Evolutionary conservation across 2,329 filamentous ascomycete species (phyloP).

Genomic region (Drechslerella stenobrocha): DNA sequence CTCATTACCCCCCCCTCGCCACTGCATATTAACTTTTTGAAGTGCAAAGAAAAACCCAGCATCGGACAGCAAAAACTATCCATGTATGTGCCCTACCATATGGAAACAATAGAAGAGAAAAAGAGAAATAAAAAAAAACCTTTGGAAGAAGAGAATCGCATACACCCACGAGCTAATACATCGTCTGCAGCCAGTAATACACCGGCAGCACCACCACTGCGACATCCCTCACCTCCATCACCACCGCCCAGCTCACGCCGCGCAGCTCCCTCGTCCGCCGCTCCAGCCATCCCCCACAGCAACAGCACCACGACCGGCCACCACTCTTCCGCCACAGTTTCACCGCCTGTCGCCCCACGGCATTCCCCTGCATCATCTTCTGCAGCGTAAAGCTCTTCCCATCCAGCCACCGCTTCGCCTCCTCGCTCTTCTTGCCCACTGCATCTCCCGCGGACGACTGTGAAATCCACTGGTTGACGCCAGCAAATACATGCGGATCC

Average conservation of each 20-base stretch:
- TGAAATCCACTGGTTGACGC: conserved; percentile 40
- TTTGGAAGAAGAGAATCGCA: background rate
- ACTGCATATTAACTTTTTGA: no score
- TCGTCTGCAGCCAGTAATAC: conserved; percentile 39
- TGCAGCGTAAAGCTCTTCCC: conserved; percentile 45
- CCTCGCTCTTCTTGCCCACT: conserved; percentile 31
- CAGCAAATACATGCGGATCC: conserved; percentile 24
- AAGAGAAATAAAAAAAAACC: background rate
- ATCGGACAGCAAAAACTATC: no score
- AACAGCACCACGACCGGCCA: conserved; percentile 3
- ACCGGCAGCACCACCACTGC: conserved; percentile 23
- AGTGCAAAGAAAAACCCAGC: no score
- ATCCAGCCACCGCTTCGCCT: conserved; percentile 41
- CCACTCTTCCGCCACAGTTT: conserved; percentile 39
- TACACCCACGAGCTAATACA: conserved; percentile 12
- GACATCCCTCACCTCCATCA: conserved; percentile 26
- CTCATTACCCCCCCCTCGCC: no score
- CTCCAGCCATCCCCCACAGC: conserved; percentile 28
- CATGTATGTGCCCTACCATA: no score
- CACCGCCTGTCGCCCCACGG: conserved; percentile 30
- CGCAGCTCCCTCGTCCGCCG: conserved; percentile 22
- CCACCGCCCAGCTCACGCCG: conserved; percentile 17
- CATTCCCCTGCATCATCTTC: conserved; percentile 37
- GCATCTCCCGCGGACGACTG: conserved; percentile 31
- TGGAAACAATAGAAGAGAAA: no score